These are phyloP conservation scores for Ogataea hybrid DNA, from an alignment of 1,139 yeast species.

Conservation along the genomic window DNA sequence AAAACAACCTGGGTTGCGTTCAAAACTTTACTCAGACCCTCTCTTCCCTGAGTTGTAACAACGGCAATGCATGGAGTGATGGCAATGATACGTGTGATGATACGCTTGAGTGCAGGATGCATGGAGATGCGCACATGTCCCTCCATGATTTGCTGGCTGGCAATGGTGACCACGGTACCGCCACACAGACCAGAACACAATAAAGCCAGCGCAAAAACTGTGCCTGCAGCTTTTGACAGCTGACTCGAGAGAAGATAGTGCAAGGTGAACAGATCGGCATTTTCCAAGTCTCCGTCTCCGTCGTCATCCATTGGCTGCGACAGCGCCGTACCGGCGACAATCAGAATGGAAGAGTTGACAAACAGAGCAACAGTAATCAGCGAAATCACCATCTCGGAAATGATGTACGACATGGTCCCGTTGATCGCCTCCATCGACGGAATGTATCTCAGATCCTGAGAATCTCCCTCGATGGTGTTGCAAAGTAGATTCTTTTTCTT, in stretches of 20 bases:
- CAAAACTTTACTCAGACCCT: slow-evolving; percentile 76
- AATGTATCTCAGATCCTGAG: slow-evolving; percentile 36
- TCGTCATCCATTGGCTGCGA: slow-evolving; percentile 69
- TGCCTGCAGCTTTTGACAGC: slow-evolving; percentile 88
- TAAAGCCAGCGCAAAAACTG: slow-evolving; percentile 87
- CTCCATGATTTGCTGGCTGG: slow-evolving; percentile 96
- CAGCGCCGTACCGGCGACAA: slow-evolving; percentile 82
- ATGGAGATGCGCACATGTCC: slow-evolving; percentile 87
- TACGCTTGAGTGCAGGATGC: slow-evolving; percentile 82
- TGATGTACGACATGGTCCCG: slow-evolving; percentile 68
- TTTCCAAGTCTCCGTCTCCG: slow-evolving; percentile 36
- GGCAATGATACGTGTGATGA: slow-evolving; percentile 81
- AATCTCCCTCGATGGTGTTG: slow-evolving; percentile 15
- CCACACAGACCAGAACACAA: slow-evolving; percentile 97
- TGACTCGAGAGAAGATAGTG: slow-evolving; percentile 70
- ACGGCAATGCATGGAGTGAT: slow-evolving; percentile 86
- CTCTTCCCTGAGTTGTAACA: slow-evolving; percentile 74
- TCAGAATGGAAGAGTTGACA: slow-evolving; percentile 80
- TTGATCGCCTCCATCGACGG: slow-evolving; percentile 74
- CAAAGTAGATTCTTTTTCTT: slow-evolving; percentile 21
- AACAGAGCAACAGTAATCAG: slow-evolving; percentile 78
- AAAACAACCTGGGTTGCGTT: slow-evolving; percentile 88
- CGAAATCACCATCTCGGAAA: slow-evolving; percentile 73
- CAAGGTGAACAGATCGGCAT: slow-evolving; percentile 83
- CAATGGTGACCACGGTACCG: slow-evolving; percentile 95